These are phyloP conservation scores for Bonia amplexicaulis DNA, from an alignment of 176 grass and related monocot genomes.

Conservation along the genomic window DNA sequence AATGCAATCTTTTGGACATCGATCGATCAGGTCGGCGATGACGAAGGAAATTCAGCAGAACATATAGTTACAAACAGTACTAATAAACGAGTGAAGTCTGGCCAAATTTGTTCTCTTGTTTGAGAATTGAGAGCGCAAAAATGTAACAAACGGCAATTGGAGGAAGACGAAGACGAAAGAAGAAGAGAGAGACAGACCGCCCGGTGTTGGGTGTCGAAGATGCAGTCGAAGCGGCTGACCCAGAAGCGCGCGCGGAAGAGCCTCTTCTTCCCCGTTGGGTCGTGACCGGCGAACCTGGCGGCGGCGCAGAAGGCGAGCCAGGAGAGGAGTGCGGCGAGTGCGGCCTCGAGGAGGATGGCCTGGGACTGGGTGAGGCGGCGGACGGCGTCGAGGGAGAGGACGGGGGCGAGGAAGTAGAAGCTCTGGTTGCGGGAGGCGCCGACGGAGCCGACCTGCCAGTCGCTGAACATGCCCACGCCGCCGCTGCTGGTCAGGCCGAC, in stretches of 20 bases:
- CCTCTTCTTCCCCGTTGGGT: constrained; percentile 32
- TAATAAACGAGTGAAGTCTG: too few relatives aligned
- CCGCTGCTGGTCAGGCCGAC: neutral
- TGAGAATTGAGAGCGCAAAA: too few relatives aligned
- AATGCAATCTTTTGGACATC: neutral
- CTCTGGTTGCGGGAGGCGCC: constrained; percentile 44
- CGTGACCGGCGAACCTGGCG: constrained; percentile 30
- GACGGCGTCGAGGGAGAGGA: constrained; percentile 68
- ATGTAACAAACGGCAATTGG: too few relatives aligned
- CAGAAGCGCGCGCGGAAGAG: constrained; percentile 63
- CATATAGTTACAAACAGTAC: neutral
- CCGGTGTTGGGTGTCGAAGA: constrained; percentile 78
- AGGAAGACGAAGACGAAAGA: too few relatives aligned
- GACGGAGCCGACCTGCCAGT: constrained; percentile 65
- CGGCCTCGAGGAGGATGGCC: constrained; percentile 70
- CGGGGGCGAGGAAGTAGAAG: constrained; percentile 59
- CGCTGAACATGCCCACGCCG: constrained; percentile 23
- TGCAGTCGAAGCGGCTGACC: constrained; percentile 72
- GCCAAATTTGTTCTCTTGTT: too few relatives aligned
- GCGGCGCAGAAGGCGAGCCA: constrained; percentile 74
- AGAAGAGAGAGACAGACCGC: constrained; percentile 32
- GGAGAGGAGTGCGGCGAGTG: constrained; percentile 46
- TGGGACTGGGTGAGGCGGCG: constrained; percentile 87
- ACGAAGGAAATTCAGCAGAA: neutral
- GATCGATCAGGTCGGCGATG: neutral